phyloP scores from a whole-genome alignment of 1,139 yeast genomes.

The Zygosaccharomyces pseudobailii region DNA sequence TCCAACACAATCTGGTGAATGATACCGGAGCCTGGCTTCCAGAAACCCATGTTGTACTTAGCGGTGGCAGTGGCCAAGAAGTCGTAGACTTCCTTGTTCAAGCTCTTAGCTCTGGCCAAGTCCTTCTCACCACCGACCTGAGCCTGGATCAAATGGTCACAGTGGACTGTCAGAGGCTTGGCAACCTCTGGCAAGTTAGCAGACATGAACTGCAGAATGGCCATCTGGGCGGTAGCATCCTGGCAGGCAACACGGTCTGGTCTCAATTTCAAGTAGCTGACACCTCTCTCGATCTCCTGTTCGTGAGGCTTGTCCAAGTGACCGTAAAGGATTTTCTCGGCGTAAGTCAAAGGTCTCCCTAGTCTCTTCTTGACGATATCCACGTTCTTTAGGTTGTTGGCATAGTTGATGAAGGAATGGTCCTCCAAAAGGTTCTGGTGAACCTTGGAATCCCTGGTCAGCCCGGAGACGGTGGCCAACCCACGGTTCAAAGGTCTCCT shows the following conservation, averaged over 20 bases:
- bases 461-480: conserved; percentile 60
- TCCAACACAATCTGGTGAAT: conserved; percentile 96
- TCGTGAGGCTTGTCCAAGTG: conserved; percentile 94
- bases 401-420: conserved; percentile 74
- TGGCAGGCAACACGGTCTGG: conserved; percentile 99
- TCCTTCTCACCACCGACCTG: conserved; percentile 92
- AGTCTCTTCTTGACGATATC: conserved; percentile 83
- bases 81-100: conserved; percentile 96
- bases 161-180: conserved; percentile 96
- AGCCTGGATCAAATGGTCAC: conserved; percentile 99
- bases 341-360: conserved; percentile 92
- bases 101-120: conserved; percentile 85
- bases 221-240: conserved; percentile 99
- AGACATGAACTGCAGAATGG: conserved; percentile 95
- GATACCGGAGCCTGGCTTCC: conserved; percentile 99
- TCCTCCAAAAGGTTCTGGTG: conserved; percentile 87
- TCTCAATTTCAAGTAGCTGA: conserved; percentile 90
- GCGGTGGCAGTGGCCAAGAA: conserved; percentile 93
- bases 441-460: conserved; percentile 89
- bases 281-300: conserved; percentile 95
- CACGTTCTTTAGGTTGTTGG: conserved; percentile 75
- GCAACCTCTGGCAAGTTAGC: conserved; percentile 94
- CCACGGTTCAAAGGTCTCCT: conserved; percentile 45
- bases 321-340: conserved; percentile 93
- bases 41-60: conserved; percentile 97